These are phyloP conservation scores for Tephrocybe sp. DNA, from an alignment of 768 basidiomycete species.

Conservation along the genomic window DNA sequence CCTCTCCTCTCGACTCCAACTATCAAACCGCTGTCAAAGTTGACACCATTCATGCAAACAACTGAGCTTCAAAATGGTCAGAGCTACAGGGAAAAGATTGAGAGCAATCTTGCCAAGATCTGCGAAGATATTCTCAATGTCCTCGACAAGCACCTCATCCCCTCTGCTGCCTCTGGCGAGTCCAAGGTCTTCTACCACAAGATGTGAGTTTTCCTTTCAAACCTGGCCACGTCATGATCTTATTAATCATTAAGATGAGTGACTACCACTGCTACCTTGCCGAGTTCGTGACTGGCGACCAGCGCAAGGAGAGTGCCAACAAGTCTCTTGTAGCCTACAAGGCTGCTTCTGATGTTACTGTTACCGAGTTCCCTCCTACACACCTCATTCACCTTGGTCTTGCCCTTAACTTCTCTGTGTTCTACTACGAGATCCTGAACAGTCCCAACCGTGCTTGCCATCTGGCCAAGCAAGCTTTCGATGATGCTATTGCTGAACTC, in stretches of 20 bases:
- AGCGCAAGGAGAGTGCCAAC: constrained; percentile 95
- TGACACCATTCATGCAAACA: too few relatives aligned
- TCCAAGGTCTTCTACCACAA: constrained; percentile 99
- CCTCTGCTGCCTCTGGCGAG: constrained; percentile 94
- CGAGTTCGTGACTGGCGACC: constrained; percentile 97
- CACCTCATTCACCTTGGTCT: constrained; percentile 99
- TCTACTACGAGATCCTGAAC: constrained; percentile 99
- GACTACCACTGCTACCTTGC: constrained; percentile 99
- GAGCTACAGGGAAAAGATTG: constrained; percentile 96
- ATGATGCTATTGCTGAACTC: constrained; percentile 98
- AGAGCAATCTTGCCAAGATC: constrained; percentile 94
- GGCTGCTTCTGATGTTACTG: constrained; percentile 95
- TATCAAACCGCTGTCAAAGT: too few relatives aligned
- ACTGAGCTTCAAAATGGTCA: too few relatives aligned
- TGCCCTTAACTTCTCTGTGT: constrained; percentile 98
- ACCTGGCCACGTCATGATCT: constrained; percentile 7
- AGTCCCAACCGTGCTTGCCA: constrained; percentile 98
- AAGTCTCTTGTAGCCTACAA: constrained; percentile 98
- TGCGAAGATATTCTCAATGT: constrained; percentile 98
- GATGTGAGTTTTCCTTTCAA: constrained; percentile 57
- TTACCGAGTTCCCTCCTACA: constrained; percentile 91
- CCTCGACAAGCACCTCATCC: constrained; percentile 96
- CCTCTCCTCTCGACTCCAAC: too few relatives aligned
- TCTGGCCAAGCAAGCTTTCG: constrained; percentile 98
- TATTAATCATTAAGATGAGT: constrained; percentile 75